Conservation (phyloP, 2,329 filamentous ascomycete genomes). For the Alternaria panax region DNA sequence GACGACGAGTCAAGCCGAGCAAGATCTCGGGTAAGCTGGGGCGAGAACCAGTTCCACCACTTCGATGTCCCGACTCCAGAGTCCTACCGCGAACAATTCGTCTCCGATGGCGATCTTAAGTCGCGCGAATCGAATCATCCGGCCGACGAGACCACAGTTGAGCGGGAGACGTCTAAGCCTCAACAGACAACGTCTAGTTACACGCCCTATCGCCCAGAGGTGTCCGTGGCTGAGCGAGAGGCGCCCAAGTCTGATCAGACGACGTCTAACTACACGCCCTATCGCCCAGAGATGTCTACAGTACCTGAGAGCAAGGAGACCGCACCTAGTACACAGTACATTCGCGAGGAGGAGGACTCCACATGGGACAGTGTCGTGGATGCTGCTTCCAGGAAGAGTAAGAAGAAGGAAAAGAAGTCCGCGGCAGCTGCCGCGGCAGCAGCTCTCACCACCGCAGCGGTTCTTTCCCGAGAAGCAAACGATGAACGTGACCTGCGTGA, state of each 20-base stretch:
- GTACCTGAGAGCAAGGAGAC: constrained; percentile 29
- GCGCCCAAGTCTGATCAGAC: constrained; percentile 39
- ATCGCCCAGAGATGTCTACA: constrained; percentile 37
- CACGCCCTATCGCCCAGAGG: constrained; percentile 40
- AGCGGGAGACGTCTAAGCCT: constrained; percentile 44
- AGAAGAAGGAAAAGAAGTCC: constrained; percentile 45
- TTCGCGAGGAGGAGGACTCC: constrained; percentile 36
- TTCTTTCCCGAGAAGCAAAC: constrained; percentile 29
- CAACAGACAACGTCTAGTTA: constrained; percentile 36
- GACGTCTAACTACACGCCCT: constrained; percentile 39
- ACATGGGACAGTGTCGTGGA: constrained; percentile 30
- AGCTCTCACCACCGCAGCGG: constrained; percentile 29
- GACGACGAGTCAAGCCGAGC: constrained; percentile 34
- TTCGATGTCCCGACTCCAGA: constrained; percentile 58
- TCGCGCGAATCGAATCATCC: constrained; percentile 31
- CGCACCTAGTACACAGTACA: constrained; percentile 40
- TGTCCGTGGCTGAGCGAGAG: no score
- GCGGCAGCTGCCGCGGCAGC: constrained; percentile 24
- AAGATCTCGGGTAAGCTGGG: constrained; percentile 56
- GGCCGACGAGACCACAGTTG: constrained; percentile 51
- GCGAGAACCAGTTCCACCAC: constrained; percentile 55
- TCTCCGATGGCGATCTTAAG: constrained; percentile 42
- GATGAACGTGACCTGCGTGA: constrained; percentile 22
- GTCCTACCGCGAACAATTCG: constrained; percentile 49
- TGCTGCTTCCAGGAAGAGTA: constrained; percentile 38